Percentiles rank a stretch among this genome's conserved stretches.
phyloP scores from a whole-genome alignment of 225 moss, liverwort and hornwort genomes.

The Pleurozium schreberi region DNA sequence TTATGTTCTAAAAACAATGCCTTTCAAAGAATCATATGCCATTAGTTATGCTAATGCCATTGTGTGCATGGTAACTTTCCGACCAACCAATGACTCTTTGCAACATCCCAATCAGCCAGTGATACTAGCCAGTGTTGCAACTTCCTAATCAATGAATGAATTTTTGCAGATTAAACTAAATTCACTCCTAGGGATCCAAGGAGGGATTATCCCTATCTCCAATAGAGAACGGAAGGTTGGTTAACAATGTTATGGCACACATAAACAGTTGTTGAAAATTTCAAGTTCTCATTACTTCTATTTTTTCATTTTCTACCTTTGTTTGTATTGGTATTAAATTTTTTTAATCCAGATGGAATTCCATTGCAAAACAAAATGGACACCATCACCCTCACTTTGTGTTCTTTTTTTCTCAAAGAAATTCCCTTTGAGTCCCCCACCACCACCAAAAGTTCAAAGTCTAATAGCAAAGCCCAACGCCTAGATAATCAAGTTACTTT shows the following conservation, averaged over 20 bases:
- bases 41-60: no score
- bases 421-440: not conserved
- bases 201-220: no score
- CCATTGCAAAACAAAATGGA: not conserved
- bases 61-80: no score
- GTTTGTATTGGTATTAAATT: not conserved
- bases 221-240: no score
- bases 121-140: no score
- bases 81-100: no score
- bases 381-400: fast-evolving
- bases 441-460: not conserved
- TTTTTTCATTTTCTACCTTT: not conserved
- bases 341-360: not conserved
- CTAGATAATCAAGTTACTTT: not conserved
- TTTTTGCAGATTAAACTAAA: no score
- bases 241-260: no score
- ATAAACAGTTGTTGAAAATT: not conserved
- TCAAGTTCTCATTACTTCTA: not conserved
- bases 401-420: not conserved
- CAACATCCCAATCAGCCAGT: no score
- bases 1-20: no score
- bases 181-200: fast-evolving
- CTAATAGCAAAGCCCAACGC: not conserved
- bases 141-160: no score
- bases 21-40: no score